These are phyloP conservation scores for Waltergamsia citrina DNA, from an alignment of 2,329 filamentous ascomycete genomes.

Conservation along the genomic window DNA sequence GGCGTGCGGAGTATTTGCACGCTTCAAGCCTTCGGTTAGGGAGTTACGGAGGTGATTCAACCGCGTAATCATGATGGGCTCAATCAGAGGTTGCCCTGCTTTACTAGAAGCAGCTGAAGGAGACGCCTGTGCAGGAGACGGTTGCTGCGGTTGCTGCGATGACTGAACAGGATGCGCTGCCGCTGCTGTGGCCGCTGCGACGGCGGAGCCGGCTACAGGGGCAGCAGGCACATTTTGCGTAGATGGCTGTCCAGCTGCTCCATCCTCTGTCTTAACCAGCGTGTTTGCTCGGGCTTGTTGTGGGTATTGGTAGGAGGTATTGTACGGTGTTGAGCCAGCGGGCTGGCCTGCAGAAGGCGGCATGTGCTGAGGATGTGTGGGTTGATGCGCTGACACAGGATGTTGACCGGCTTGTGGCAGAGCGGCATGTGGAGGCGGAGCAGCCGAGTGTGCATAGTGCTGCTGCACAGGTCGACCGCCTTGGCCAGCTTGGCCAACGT, in stretches of 20 bases:
- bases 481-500: too few relatives aligned
- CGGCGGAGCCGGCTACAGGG: not conserved
- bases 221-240: constrained; percentile 5
- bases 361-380: not conserved
- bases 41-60: constrained; percentile 37
- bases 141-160: not conserved
- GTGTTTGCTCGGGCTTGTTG: constrained; percentile 9
- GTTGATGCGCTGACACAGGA: constrained; percentile 11
- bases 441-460: too few relatives aligned
- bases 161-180: too few relatives aligned
- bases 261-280: constrained; percentile 10
- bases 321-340: not conserved
- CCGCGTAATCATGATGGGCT: constrained; percentile 30
- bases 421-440: too few relatives aligned
- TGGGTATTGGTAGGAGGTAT: constrained; percentile 1
- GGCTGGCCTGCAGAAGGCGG: not conserved
- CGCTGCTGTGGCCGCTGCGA: not conserved
- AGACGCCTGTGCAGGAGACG: constrained; percentile 3
- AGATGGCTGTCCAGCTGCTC: constrained; percentile 6
- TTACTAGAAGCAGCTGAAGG: constrained; percentile 14
- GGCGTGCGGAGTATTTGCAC: constrained; percentile 28
- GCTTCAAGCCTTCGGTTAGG: constrained; percentile 33
- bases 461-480: too few relatives aligned
- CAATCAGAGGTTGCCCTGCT: constrained; percentile 26
- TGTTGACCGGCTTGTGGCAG: too few relatives aligned